Evolutionary conservation across 2,329 filamentous ascomycete genomes (phyloP).

Genomic region (Xylariaceae sp.): DNA sequence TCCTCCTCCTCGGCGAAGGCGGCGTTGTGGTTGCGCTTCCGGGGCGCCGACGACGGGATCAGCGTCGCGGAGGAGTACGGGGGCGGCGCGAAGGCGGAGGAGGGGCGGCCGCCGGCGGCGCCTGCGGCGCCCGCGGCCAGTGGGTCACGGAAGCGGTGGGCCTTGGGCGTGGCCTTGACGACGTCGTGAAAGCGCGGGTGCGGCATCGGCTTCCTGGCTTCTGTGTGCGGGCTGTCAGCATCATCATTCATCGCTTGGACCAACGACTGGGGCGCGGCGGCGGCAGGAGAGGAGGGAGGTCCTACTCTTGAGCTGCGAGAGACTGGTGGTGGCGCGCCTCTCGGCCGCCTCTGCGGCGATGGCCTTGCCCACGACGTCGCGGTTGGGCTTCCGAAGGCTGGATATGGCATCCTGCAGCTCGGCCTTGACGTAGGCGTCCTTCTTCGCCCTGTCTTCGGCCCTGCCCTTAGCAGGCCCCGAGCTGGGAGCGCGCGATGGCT

Average conservation of each 20-base stretch:
- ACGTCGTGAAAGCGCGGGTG: conserved; percentile 31
- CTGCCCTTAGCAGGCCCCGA: conserved; percentile 39
- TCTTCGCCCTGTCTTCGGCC: conserved; percentile 51
- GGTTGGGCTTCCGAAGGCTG: conserved; percentile 67
- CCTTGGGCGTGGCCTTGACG: conserved; percentile 52
- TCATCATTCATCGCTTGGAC: not conserved
- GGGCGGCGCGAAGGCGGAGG: conserved; percentile 20
- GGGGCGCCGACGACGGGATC: conserved; percentile 34
- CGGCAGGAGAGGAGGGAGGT: too few relatives aligned
- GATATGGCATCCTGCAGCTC: conserved; percentile 69
- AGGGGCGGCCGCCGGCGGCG: too few relatives aligned
- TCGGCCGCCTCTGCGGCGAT: conserved; percentile 62
- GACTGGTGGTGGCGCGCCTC: conserved; percentile 42
- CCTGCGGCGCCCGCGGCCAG: conserved; percentile 23
- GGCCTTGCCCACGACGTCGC: conserved; percentile 58
- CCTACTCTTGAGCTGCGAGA: conserved; percentile 44
- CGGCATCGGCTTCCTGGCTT: conserved; percentile 44
- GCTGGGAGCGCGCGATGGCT: conserved; percentile 25
- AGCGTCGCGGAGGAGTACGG: conserved; percentile 32
- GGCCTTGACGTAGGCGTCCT: conserved; percentile 59
- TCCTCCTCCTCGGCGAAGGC: conserved; percentile 23
- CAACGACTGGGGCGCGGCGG: conserved; percentile 6
- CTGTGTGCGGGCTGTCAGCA: conserved; percentile 30
- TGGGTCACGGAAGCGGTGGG: conserved; percentile 46
- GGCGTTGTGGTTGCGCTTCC: conserved; percentile 24